These are phyloP conservation scores for Acer saccharum DNA, from an alignment of 345 rosid species.

Conservation along the genomic window DNA sequence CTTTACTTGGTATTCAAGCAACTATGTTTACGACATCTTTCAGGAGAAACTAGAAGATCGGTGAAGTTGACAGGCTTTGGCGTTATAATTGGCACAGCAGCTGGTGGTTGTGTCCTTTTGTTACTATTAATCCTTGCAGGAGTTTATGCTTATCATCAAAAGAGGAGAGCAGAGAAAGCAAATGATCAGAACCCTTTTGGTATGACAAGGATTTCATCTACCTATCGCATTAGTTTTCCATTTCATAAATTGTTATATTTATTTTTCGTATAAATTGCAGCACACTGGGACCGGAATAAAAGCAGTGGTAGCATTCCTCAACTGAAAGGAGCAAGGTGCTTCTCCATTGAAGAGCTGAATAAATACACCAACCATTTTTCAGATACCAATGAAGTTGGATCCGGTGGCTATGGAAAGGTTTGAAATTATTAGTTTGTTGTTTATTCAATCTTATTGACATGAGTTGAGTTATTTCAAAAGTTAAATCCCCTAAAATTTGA, in stretches of 20 bases:
- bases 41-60: constrained; percentile 27
- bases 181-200: constrained; percentile 43
- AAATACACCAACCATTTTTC: constrained; percentile 52
- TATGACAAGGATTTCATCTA: constrained; percentile 4
- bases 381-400: constrained; percentile 42
- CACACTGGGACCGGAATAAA: constrained; percentile 37
- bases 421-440: background rate
- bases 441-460: background rate
- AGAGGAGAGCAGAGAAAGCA: constrained; percentile 43
- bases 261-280: constrained; percentile 30
- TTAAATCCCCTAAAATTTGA: constrained; percentile 14
- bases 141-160: constrained; percentile 42
- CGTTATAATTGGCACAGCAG: constrained; percentile 42
- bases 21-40: background rate
- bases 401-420: constrained; percentile 62
- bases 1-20: constrained; percentile 8
- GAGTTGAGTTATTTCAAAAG: background rate
- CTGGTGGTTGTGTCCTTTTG: constrained; percentile 37
- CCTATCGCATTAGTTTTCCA: background rate
- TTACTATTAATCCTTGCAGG: constrained; percentile 40
- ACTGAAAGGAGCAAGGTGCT: constrained; percentile 47
- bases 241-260: constrained; percentile 21
- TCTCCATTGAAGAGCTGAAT: constrained; percentile 45
- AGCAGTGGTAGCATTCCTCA: constrained; percentile 42
- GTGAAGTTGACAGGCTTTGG: constrained; percentile 31